Base-by-base conservation (phyloP, 805 yeast genomes). In the Starmerella davenportii region DNA sequence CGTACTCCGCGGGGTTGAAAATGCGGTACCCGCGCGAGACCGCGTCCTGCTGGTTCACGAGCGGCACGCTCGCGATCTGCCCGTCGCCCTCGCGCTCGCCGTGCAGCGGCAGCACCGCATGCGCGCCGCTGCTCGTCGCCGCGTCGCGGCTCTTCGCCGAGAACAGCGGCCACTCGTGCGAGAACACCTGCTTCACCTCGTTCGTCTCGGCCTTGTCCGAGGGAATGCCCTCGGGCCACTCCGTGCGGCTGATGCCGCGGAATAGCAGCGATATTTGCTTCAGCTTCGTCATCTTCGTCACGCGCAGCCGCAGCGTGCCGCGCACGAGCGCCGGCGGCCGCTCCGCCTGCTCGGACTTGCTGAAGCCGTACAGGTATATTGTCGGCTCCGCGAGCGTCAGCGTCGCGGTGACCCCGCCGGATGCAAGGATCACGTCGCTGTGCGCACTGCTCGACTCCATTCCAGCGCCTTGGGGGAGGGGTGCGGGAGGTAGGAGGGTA, bases 181-280 rank as follows among this genome's bases (percentile, higher is more conserved):
- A 68, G 21, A 81, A 68, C 19, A 85, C 54, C 38, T 70, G 78
- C 44, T 69, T 70, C 18, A 67, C 56, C 48, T 90, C 98, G 25
- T 58, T 56, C 43, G 70, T 74, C 13, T 74, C 78, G 15, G 64
- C 63, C 47, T 74, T 74, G 53, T 78, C 80, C 0, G 95, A 95
- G 0, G 96, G 96, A 16, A 87, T 85, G 2, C 98, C 98, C 52
- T 90, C 95, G 2, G 95, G 95, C 95, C 95, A 85, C 43, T 85
- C 94, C 0, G 95, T 85, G 46, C 79, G 66, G 28, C 79, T 69
- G 1, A 56, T 53, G 1, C 95, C 95, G 38, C 66, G 65, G 48
- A 85, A 72, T 1, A 65, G 61, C 35, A 85, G 61, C 4, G 61
- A 54, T 11, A 85, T 70, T 16, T 69, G 54, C 55, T 78, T 80